phyloP scores from a whole-genome alignment of 495 filamentous ascomycete species.

The Thozetella sp. region DNA sequence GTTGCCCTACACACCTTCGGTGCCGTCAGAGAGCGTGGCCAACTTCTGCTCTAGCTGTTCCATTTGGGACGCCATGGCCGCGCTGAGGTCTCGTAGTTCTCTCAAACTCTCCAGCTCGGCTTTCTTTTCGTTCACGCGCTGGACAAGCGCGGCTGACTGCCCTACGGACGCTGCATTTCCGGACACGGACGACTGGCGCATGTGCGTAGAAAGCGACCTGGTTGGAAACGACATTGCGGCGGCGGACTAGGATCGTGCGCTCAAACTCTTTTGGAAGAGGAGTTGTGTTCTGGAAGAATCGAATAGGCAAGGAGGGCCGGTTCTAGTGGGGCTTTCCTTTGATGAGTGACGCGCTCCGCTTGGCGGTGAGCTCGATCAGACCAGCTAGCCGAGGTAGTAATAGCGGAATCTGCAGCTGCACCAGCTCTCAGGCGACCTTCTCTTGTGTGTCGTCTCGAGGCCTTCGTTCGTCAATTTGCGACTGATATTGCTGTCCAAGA shows the following conservation, averaged over 20 bases:
- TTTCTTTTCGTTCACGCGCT: slow-evolving; percentile 91
- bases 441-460: too few relatives aligned
- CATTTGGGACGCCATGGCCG: slow-evolving; percentile 87
- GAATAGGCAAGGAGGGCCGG: neutral
- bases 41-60: slow-evolving; percentile 86
- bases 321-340: neutral
- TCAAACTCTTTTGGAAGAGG: too few relatives aligned
- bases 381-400: too few relatives aligned
- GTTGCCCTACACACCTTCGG: slow-evolving; percentile 71
- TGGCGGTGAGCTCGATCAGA: neutral
- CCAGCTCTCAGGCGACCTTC: too few relatives aligned
- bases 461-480: too few relatives aligned
- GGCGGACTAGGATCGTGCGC: too few relatives aligned
- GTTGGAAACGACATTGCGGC: slow-evolving; percentile 38
- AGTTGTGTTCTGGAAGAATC: neutral
- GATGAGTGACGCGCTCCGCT: neutral
- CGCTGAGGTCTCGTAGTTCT: slow-evolving; percentile 86
- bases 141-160: slow-evolving; percentile 79
- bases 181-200: slow-evolving; percentile 61
- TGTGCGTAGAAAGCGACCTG: slow-evolving; percentile 61
- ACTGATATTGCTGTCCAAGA: too few relatives aligned
- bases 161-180: slow-evolving; percentile 49
- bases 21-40: slow-evolving; percentile 84
- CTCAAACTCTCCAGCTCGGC: slow-evolving; percentile 88
- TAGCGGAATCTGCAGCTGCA: too few relatives aligned